phyloP scores from a whole-genome alignment of 306 rosid genomes.

The Lathyrus tuberosus region DNA sequence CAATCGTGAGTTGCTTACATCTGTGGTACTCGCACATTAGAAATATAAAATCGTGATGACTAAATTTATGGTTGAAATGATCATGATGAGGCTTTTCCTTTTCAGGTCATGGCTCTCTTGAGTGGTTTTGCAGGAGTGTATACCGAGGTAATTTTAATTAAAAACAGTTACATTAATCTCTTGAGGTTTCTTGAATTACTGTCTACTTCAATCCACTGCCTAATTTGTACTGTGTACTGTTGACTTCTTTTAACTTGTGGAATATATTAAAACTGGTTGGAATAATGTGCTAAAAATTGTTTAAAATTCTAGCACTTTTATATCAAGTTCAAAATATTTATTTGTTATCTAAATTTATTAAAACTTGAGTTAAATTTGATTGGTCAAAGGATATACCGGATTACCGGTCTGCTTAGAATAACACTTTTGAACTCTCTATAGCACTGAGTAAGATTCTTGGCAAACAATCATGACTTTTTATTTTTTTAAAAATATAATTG shows the following conservation, averaged over 20 bases:
- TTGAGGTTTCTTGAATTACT: slow-evolving; percentile 29
- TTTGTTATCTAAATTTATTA: slow-evolving; percentile 25
- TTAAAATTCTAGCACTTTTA: slow-evolving; percentile 15
- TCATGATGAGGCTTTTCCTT: slow-evolving; percentile 35
- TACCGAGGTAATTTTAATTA: slow-evolving; percentile 74
- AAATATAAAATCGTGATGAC: slow-evolving; percentile 10
- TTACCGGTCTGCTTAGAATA: slow-evolving; percentile 25
- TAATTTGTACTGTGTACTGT: slow-evolving; percentile 13
- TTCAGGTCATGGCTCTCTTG: slow-evolving; percentile 91
- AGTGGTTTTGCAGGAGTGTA: slow-evolving; percentile 99
- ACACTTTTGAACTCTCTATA: slow-evolving; percentile 24
- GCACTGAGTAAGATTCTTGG: slow-evolving; percentile 25
- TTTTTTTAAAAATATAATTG: slow-evolving; percentile 13
- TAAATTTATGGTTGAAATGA: slow-evolving; percentile 31
- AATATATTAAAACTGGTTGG: background rate
- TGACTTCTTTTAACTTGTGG: slow-evolving; percentile 3
- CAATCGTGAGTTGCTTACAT: slow-evolving; percentile 73
- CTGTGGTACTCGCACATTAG: slow-evolving; percentile 32
- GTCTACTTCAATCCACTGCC: background rate
- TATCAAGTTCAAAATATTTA: slow-evolving; percentile 33
- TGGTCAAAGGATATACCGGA: slow-evolving; percentile 17
- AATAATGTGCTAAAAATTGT: slow-evolving; percentile 20
- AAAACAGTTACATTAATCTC: slow-evolving; percentile 24
- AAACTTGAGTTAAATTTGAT: slow-evolving; percentile 31
- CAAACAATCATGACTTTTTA: slow-evolving; percentile 20